Conservation (phyloP, 208 protist species). For the Crithidia sp. region DNA sequence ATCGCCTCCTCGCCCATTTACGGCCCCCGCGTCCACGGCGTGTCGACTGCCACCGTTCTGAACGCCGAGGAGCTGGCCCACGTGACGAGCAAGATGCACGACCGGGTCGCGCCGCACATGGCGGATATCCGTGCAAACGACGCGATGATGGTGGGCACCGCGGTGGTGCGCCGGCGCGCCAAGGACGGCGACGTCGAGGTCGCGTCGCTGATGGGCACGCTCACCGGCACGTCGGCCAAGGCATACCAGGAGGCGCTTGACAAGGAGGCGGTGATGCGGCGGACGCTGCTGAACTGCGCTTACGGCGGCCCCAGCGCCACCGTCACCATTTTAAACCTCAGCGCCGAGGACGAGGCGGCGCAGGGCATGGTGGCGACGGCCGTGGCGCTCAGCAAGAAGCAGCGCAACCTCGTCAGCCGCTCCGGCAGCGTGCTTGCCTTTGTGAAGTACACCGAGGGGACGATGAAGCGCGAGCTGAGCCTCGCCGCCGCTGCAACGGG, state of each 20-base stretch:
- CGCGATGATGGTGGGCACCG: conserved; percentile 43
- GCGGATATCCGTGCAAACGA: conserved; percentile 19
- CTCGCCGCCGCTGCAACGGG: conserved; percentile 15
- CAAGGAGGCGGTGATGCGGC: conserved; percentile 24
- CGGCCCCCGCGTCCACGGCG: conserved; percentile 28
- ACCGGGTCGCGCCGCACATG: conserved; percentile 16
- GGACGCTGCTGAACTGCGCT: conserved; percentile 33
- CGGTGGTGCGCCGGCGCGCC: conserved; percentile 30
- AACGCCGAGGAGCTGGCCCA: conserved; percentile 29
- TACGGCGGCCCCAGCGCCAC: conserved; percentile 51
- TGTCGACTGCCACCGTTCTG: conserved; percentile 4
- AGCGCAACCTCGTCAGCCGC: conserved; percentile 41
- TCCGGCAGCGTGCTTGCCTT: conserved; percentile 44
- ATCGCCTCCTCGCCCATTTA: conserved; percentile 45
- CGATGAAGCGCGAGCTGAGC: conserved; percentile 34
- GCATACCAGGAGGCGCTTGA: conserved; percentile 40
- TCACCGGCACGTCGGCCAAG: conserved; percentile 31
- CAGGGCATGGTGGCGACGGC: conserved; percentile 38
- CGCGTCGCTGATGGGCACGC: conserved; percentile 37
- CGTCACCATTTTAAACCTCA: conserved; percentile 37
- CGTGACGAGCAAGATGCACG: conserved; percentile 34
- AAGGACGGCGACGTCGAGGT: conserved; percentile 44
- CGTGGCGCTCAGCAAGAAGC: conserved; percentile 38
- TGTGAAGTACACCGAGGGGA: conserved; percentile 37
- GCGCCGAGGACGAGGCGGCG: conserved; percentile 30